Evolutionary conservation across 73 alveolate genomes (phyloP), one percentile per base, ranked within the genome.

Genomic region (Blepharisma stoltei): DNA sequence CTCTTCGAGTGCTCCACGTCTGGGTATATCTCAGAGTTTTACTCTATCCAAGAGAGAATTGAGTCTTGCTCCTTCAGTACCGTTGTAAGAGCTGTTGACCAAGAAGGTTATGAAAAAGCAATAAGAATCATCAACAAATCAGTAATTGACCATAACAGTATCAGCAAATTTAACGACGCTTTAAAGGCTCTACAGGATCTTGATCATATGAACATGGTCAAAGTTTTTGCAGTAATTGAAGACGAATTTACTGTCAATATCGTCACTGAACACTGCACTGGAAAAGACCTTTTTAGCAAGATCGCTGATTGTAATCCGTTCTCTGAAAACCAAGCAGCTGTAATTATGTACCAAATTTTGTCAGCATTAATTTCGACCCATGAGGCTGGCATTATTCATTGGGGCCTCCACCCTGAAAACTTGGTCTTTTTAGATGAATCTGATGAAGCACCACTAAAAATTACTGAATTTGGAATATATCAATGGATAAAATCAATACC

Each of bases 331-430:
- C 38, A 53, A 43, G 88, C 88, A 0, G 80, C 84, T 27, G 32
- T 49, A 8, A 53, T 71, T 23, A 25, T 54, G 38, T 81, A 71
- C 71, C 67, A 81, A 32, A 54, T 81, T 20, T 78, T 81, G 14
- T 70, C 88, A 7, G 83, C 78, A 0, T 9, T 81, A 14, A 71
- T 71, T 37, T 71, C 71, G 43, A 44, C 71, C 21, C 88, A 81
- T 46, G 67, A 73, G 46, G 38, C 46, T 44, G 88, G 88, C 4
- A 75, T 81, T 21, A 84, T 81, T 7, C 88, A 81, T 44, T 71
- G 83, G 79, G 88, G 71, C 44, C 78, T 81, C 3, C 71, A 81
- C 55, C 78, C 80, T 8, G 88, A 81, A 54, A 81, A 81, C 79
- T 71, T 81, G 9, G 49, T 81, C 23, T 32, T 32, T 32, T 71